Base-by-base conservation (phyloP, 805 yeast genomes). In the Kodamaea restingae region DNA sequence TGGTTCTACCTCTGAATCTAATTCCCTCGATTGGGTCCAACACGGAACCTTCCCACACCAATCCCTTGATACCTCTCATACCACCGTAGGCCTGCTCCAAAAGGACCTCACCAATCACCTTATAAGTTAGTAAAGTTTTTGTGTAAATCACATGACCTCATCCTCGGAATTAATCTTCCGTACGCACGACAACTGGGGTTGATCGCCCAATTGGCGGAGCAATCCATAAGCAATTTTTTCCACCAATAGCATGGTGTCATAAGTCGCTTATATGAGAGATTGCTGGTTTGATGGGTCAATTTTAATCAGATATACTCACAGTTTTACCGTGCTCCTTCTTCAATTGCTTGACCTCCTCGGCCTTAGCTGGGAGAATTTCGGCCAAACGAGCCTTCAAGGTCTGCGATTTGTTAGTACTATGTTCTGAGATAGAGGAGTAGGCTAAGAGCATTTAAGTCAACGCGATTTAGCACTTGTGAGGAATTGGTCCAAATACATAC, bases 351-450 rank as follows among this genome's bases (percentile, higher is more conserved):
- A 93, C 83, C 73, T 88, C 87, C 66, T 88, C 96, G 54, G 84
- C 84, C 74, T 86, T 86, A 58, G 78, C 88, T 51, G 98, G 98
- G 63, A 90, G 78, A 51, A 87, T 74, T 61, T 87, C 95, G 41
- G 88, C 95, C 62, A 93, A 90, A 63, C 95, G 82, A 70, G 93
- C 95, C 70, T 93, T 93, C 56, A 93, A 76, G 49, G 96, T 81
- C 75, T 77, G 60, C 40, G 14, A 58, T 12, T 20, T 11, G 56
- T 43, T 46, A 46, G 49, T 46, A 39, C n/a, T 27, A 15, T 27
- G 31, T 15, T 22, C 2, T 27, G 17, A 14, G 17, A 14, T 6
- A 25, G 31, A 4, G 31, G 17, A 27, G 12, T 14, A 4, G 31
- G 31, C 17, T 9, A 15, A 27, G 14, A 15, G 6, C 10, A 21